A percentile compares a stretch with the other conserved stretches of the same genome.
Conservation (phyloP, 768 basidiomycete genomes). For the Lepiota brunneoincarnata region DNA sequence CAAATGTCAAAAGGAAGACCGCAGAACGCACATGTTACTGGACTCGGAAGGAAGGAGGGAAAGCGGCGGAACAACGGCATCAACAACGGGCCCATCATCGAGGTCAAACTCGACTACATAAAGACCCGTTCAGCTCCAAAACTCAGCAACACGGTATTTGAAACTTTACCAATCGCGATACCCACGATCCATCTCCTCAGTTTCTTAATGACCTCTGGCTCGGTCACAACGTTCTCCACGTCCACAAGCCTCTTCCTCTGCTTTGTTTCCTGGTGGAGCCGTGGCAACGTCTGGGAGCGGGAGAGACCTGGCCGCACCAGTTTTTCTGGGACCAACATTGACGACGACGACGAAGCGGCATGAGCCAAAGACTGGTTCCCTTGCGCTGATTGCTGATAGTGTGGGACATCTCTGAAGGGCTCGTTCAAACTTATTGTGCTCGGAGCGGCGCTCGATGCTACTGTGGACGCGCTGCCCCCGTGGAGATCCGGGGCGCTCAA, state of each 20-base stretch:
- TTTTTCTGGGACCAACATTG: neutral
- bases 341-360: neutral
- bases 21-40: conserved; percentile 76
- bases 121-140: neutral
- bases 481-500: neutral
- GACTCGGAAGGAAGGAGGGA: conserved; percentile 61
- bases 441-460: neutral
- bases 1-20: neutral
- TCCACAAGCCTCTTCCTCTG: conserved; percentile 30
- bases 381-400: neutral
- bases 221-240: conserved; percentile 42
- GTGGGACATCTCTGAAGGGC: neutral
- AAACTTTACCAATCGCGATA: conserved; percentile 56
- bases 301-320: conserved; percentile 19
- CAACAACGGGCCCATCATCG: conserved; percentile 80
- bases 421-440: conserved; percentile 1
- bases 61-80: conserved; percentile 67
- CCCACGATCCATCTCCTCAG: conserved; percentile 69
- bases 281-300: conserved; percentile 47
- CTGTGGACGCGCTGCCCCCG: neutral
- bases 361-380: neutral
- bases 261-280: conserved; percentile 30
- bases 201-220: conserved; percentile 41
- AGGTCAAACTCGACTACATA: conserved; percentile 80
- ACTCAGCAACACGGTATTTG: neutral